phyloP scores from a whole-genome alignment of 2,329 filamentous ascomycete genomes.

The Sarocladium oryzae region DNA sequence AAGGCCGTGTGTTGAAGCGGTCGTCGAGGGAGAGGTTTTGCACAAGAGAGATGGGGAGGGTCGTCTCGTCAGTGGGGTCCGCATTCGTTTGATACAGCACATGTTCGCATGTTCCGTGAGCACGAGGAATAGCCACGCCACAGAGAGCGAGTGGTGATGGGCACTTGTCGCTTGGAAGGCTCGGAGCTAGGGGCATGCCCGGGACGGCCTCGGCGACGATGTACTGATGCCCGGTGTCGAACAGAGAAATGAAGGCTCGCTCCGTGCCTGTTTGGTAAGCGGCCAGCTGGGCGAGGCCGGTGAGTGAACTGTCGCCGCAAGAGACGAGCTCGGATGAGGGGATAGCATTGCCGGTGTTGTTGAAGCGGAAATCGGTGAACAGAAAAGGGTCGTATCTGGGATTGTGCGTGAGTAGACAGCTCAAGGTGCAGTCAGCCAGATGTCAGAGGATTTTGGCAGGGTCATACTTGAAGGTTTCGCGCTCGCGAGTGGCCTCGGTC shows the following conservation, averaged over 20 bases:
- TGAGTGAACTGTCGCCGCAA: conserved; percentile 29
- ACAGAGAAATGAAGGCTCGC: conserved; percentile 39
- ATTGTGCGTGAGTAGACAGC: neutral
- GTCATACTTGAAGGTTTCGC: conserved; percentile 11
- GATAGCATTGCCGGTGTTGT: conserved; percentile 17
- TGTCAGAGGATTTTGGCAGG: no score
- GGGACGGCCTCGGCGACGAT: conserved; percentile 40
- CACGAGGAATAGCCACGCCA: conserved; percentile 17
- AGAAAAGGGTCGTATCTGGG: conserved; percentile 6
- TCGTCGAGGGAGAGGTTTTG: conserved; percentile 26
- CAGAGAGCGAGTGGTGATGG: conserved; percentile 11
- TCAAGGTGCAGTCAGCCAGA: no score
- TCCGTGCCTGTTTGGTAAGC: conserved; percentile 33
- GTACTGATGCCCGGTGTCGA: conserved; percentile 38
- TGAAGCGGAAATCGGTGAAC: conserved; percentile 14
- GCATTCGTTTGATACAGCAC: conserved; percentile 5
- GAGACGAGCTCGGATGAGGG: conserved; percentile 18
- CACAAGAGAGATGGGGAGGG: conserved; percentile 13
- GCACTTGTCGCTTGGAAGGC: conserved; percentile 7
- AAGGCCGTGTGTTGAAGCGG: conserved; percentile 19
- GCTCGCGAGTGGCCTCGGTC: conserved; percentile 5
- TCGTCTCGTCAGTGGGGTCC: neutral
- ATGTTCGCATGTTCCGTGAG: conserved; percentile 15
- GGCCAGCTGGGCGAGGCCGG: conserved; percentile 40
- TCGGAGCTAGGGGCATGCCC: conserved; percentile 23